Evolutionary conservation across 2,329 filamentous ascomycete species (phyloP), one percentile per base, ranked within the genome.

Genomic region (Botrytis medusae): DNA sequence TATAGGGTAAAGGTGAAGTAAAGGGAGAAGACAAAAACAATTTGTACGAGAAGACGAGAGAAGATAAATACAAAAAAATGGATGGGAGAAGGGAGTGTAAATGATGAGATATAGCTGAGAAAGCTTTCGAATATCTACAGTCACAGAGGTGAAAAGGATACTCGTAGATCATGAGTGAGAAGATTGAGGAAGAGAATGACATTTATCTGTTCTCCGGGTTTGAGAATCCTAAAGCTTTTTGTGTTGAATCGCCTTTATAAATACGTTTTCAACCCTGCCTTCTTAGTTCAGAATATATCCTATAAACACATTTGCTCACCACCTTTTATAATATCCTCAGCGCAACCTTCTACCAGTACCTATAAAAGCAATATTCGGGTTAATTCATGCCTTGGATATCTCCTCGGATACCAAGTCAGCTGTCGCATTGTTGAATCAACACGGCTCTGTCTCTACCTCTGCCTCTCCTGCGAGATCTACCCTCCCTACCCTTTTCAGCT

Each of bases 241-340:
- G 25, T 16, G 2, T 29, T 54, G 16, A 2, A n/a, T 54, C 29
- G 3, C 25, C 16, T 4, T n/a, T 54, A 16, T 16, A 6, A 3
- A 14, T 16, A 16, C 14, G 14, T 51, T 14, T 8, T 6, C 25
- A 12, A 14, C 14, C 2, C 10, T 12, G 4, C 4, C 10, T 51
- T 51, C 4, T n/a, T n/a, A 5, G 0, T n/a, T n/a, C 1, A 25
- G 10, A 5, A 51, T 2, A 0, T n/a, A n/a, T 51, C 10, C 25
- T 51, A 2, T 10, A 25, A 48, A 25, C 0, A 22, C 8, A 8
- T 48, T 25, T 25, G 46, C 10, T 4, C 25, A 51, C 25, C 1
- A 51, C 22, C 20, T 51, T 12, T 25, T n/a, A 44, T 4, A 25
- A 10, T 51, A 10, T 22, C 46, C 46, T 25, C 46, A 25, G 22